Evolutionary conservation across 257 asterid genomes (phyloP), one percentile per base, ranked within the genome.

Genomic region (Solanum microdontum): DNA sequence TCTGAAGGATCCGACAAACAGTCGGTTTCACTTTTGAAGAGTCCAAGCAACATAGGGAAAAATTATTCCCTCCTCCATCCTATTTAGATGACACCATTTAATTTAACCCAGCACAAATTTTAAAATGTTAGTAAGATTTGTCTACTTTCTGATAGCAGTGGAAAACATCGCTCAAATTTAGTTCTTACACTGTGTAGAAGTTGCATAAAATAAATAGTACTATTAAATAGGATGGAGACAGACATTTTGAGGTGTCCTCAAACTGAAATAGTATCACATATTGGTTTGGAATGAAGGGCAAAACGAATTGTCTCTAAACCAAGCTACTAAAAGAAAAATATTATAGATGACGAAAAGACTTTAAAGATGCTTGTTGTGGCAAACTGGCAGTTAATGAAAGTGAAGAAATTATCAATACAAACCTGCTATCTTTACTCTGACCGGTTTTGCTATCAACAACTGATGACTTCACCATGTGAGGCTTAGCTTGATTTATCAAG

Each of bases 381-480:
- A 26, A 48, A 28, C 85, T 48, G 69, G 85, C 69, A 28, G 19
- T 37, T 70, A 26, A 62, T 19, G 74, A 24, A 33, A 76, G 74
- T 43, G 4, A 68, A 17, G 77, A 89, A 72, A 83, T 79, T 24
- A 82, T 58, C 77, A 83, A 76, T 83, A 88, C 90, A 88, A 84
- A 93, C 99, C 97, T 92, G 97, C 97, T 96, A 80, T 93, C 96
- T 83, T 85, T 93, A 86, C 97, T 92, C 92, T 91, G 89, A 82
- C 99, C 98, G 43, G 98, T 94, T 86, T 91, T 86, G 90, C 94
- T 91, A 89, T 96, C 99, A 23, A 92, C 94, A 75, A 96, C 98
- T 24, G 93, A 90, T 9, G 99, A 94, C 92, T 90, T 95, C 43
- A 3, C 88, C 98, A 95, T 91, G 88, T 93, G 92, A 85, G 99